Percentiles rank a stretch among this genome's conserved stretches.
These are phyloP conservation scores for Trifolium subterraneum DNA, from an alignment of 306 rosid genomes.

Conservation along the genomic window DNA sequence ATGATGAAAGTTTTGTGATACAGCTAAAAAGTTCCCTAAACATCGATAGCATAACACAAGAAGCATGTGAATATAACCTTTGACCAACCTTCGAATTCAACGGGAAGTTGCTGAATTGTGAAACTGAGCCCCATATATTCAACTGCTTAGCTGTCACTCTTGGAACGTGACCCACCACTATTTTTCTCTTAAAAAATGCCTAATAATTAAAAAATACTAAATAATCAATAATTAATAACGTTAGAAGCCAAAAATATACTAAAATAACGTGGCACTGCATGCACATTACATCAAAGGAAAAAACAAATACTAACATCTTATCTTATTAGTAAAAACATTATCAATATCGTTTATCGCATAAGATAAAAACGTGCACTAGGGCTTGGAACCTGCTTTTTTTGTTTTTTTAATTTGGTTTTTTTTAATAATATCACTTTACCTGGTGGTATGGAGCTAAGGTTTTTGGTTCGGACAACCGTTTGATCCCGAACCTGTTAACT, in stretches of 20 bases:
- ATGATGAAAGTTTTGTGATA: not conserved
- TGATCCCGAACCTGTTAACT: constrained; percentile 45
- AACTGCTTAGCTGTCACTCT: constrained; percentile 35
- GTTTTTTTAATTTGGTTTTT: not conserved
- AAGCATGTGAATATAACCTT: constrained; percentile 39
- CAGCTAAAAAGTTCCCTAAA: constrained; percentile 3
- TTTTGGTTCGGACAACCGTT: constrained; percentile 89
- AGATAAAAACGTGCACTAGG: not conserved
- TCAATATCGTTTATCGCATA: not conserved
- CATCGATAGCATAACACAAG: constrained; percentile 10
- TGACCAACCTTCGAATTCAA: constrained; percentile 1
- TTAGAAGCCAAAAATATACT: too few species aligned
- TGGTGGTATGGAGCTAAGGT: constrained; percentile 34
- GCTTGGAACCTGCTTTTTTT: not conserved
- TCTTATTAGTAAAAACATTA: not conserved
- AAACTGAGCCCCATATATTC: not conserved
- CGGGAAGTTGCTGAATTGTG: not conserved
- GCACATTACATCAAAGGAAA: not conserved
- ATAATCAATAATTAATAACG: too few species aligned
- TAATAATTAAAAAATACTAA: not conserved
- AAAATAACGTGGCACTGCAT: too few species aligned
- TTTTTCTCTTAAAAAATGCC: not conserved
- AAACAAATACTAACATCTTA: not conserved
- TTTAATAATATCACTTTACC: not conserved
- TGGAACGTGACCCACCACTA: constrained; percentile 30